These are phyloP conservation scores for Nicotiana tabacum DNA, from an alignment of 257 asterid genomes.

Conservation along the genomic window DNA sequence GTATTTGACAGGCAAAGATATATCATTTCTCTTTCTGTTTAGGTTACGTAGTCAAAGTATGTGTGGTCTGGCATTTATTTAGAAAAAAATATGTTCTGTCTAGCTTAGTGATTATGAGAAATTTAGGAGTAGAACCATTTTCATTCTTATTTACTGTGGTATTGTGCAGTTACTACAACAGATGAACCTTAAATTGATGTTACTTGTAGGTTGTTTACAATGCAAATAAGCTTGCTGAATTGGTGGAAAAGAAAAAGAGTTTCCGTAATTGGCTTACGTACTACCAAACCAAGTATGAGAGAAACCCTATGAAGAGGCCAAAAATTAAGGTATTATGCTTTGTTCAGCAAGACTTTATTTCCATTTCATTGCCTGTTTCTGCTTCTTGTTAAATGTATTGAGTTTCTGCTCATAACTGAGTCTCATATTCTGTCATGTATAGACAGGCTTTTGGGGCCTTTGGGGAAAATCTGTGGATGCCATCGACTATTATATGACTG, in stretches of 20 bases:
- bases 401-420: background rate
- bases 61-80: background rate
- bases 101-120: background rate
- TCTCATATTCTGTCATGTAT: conserved; percentile 17
- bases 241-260: conserved; percentile 64
- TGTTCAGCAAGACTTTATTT: background rate
- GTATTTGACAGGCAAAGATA: background rate
- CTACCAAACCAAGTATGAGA: conserved; percentile 60
- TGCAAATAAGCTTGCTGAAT: conserved; percentile 52
- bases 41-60: background rate
- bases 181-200: background rate
- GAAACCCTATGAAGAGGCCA: conserved; percentile 52
- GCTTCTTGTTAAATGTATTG: background rate
- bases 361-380: background rate
- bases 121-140: background rate
- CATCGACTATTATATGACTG: conserved; percentile 50
- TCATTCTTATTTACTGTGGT: background rate
- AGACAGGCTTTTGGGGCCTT: conserved; percentile 84
- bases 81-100: background rate
- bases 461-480: conserved; percentile 70
- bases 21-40: background rate
- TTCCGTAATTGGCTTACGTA: conserved; percentile 63
- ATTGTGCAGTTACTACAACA: background rate
- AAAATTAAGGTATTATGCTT: conserved; percentile 49
- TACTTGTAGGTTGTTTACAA: conserved; percentile 52